phyloP scores from a whole-genome alignment of 2,329 filamentous ascomycete genomes.

The Fusarium algeriense region DNA sequence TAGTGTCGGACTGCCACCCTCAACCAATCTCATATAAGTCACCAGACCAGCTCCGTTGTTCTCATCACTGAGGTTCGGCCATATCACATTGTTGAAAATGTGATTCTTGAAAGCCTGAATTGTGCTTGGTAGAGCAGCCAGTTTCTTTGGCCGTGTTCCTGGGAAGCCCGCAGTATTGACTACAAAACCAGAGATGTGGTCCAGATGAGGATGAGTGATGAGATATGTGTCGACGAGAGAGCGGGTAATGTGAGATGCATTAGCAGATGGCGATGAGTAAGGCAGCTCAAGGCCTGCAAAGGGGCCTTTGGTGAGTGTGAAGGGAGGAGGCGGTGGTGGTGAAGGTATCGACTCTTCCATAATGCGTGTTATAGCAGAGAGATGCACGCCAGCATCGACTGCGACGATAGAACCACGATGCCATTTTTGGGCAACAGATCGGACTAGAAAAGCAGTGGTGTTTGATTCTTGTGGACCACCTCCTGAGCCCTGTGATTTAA shows the following conservation, averaged over 20 bases:
- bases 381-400: constrained; percentile 93
- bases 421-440: constrained; percentile 84
- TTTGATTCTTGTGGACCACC: constrained; percentile 93
- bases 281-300: constrained; percentile 84
- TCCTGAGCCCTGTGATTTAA: constrained; percentile 76
- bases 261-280: constrained; percentile 74
- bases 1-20: constrained; percentile 87
- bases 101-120: constrained; percentile 92
- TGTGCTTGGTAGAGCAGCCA: constrained; percentile 89
- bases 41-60: constrained; percentile 93
- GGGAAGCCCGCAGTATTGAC: constrained; percentile 92
- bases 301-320: constrained; percentile 74
- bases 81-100: constrained; percentile 98
- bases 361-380: constrained; percentile 85
- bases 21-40: constrained; percentile 88
- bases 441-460: constrained; percentile 88
- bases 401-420: constrained; percentile 84
- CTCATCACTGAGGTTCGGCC: constrained; percentile 97
- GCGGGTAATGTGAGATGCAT: constrained; percentile 83
- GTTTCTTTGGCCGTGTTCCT: constrained; percentile 82
- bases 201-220: constrained; percentile 96
- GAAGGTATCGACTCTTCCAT: constrained; percentile 69
- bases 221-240: constrained; percentile 88
- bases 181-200: constrained; percentile 91
- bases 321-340: constrained; percentile 54